Base-by-base conservation (phyloP, 2,329 filamentous ascomycete species). In the Didymella lethalis region DNA sequence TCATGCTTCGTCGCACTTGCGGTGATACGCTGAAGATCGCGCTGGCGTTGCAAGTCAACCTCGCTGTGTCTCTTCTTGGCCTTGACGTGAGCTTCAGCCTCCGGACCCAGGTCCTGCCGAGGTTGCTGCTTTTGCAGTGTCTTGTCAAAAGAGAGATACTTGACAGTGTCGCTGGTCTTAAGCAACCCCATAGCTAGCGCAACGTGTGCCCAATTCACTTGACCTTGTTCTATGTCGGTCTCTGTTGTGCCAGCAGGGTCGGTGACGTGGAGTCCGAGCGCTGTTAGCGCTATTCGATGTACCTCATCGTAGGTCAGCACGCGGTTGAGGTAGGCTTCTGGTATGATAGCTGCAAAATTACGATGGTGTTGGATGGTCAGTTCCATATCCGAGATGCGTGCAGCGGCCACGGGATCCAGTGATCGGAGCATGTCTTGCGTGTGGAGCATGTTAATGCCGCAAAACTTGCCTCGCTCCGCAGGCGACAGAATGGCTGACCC, bases 1-100 rank as follows among this genome's bases (percentile, higher is more conserved):
- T 98, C 95, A 64, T 97, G 88, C 50, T 88, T 83, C 56, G 90
- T 93, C 66, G 73, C 73, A 18, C 53, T 67, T n/a, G 44, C 28
- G 10, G 62, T 55, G 31, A 76, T 69, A 11, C 58, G 68, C 29
- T 69, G 57, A 85, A 87, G 41, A 82, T 87, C 68, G 82, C 82
- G 61, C 81, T 83, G 57, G 86, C 87, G 74, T 38, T 76, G 63
- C 44, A 65, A 41, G 7, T 57, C 61, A 20, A 58, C 59, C 47
- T 65, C 65, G 32, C 57, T 61, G 12, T 51, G 48, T 31, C 54
- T 53, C 41, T 62, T 62, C 43, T 61, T 59, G 18, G 41, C 44
- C 54, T 52, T 61, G 23, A 41, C n/a, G 4, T 64, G 47, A 2
- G 60, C 56, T 26, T 63, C 56, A 34, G 48, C 40, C 23, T 60